Base-by-base conservation (phyloP, 345 rosid species). In the Microcos paniculata region DNA sequence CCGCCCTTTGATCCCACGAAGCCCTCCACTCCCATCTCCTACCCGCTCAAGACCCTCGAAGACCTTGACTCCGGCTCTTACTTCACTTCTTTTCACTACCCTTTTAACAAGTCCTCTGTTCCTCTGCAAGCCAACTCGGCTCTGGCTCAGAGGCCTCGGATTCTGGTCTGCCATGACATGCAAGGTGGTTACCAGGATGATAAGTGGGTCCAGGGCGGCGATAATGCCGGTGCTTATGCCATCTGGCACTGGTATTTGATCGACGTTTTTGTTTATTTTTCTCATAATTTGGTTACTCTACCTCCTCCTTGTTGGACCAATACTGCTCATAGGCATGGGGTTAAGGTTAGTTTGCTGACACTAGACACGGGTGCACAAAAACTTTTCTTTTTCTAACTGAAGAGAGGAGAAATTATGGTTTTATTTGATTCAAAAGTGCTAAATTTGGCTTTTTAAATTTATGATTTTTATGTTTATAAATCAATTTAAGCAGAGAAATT, bases 251-350 rank as follows among this genome's bases (percentile, higher is more conserved):
- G 98, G 98, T 81, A 92, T 73, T 86, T 92, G 89, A 89, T 94
- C 82, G 97, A 94, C 66, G 67, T 94, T 52, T 94, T 91, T 62
- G 95, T 94, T 48, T 91, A 92, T 70, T 94, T 94, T 69, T 87
- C 98, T 3, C 97, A 94, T 77, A 58, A 74, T 65, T 75, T 94
- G 72, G 92, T 91, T n/a, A 89, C 97, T 19, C 66, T 94, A 83
- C 97, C 97, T 12, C 97, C 98, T 69, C 97, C 98, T 69, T 87
- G 95, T 56, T 94, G 97, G 98, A 90, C 88, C 21, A 94, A 92
- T 70, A 82, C 97, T 72, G 98, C 97, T 83, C 97, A 92, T 57
- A 88, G 84, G 53, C 97, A 92, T 79, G 98, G 98, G 1, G 95
- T 92, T 75, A 89, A 88, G 91, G 98, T 94, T 62, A 30, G 72